Conservation (phyloP, 257 asterid species). For the Nicotiana paniculata region DNA sequence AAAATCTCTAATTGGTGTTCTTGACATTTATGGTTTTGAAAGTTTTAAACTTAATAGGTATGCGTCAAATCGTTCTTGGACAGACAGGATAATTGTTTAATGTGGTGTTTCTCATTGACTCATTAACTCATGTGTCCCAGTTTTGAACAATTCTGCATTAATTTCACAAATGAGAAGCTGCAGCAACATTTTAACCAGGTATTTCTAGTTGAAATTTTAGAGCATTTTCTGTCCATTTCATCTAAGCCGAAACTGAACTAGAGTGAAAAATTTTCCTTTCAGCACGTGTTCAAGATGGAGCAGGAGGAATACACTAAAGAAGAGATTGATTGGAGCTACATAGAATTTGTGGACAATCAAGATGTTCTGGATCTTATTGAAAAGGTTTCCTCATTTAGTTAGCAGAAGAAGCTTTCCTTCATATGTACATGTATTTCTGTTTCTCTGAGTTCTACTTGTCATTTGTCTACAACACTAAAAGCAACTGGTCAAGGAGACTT, state of each 20-base stretch:
- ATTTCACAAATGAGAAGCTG: slow-evolving; percentile 23
- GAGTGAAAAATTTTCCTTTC: slow-evolving; percentile 13
- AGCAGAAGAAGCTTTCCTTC: not conserved
- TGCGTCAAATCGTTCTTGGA: slow-evolving; percentile 9
- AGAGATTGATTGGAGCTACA: slow-evolving; percentile 96
- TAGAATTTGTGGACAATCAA: slow-evolving; percentile 93
- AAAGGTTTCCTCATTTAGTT: slow-evolving; percentile 53
- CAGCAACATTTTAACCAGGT: slow-evolving; percentile 49
- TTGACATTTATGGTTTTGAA: slow-evolving; percentile 97
- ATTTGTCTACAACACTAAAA: not conserved
- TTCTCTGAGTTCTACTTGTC: slow-evolving; percentile 1
- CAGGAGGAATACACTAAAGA: slow-evolving; percentile 96
- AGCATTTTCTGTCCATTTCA: slow-evolving; percentile 5
- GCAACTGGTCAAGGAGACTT: not conserved
- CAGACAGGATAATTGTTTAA: not conserved
- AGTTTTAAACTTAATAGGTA: slow-evolving; percentile 90
- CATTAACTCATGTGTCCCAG: slow-evolving; percentile 7
- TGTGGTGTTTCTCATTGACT: not conserved
- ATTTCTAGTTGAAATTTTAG: slow-evolving; percentile 13
- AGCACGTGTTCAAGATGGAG: slow-evolving; percentile 99
- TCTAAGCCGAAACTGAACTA: not conserved
- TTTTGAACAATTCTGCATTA: slow-evolving; percentile 25
- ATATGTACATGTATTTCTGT: not conserved
- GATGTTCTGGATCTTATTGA: slow-evolving; percentile 97
- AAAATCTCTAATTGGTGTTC: slow-evolving; percentile 84